Percentiles rank a stretch among this genome's conserved stretches.
Evolutionary conservation across 768 basidiomycete genomes (phyloP).

Genomic region (Cystobasidium tubakii): DNA sequence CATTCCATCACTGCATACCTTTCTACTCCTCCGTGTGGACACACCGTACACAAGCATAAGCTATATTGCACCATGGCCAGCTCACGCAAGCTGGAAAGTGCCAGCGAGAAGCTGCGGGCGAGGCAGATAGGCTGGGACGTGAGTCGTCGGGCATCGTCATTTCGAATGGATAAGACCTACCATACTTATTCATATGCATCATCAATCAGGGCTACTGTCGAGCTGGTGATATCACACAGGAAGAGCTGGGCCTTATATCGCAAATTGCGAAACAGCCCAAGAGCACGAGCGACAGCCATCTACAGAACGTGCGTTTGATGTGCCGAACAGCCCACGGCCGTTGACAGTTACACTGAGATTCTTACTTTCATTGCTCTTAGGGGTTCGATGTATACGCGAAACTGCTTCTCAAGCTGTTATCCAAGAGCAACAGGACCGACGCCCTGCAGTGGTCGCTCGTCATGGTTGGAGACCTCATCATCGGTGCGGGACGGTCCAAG

Average conservation of each 20-base stretch:
- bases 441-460: slow-evolving; percentile 34
- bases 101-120: slow-evolving; percentile 27
- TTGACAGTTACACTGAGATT: not conserved
- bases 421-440: slow-evolving; percentile 26
- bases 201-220: slow-evolving; percentile 28
- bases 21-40: not conserved
- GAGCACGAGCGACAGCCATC: slow-evolving; percentile 13
- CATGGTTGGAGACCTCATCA: slow-evolving; percentile 35
- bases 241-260: slow-evolving; percentile 4
- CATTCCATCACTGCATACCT: not conserved
- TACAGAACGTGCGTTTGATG: slow-evolving; percentile 7
- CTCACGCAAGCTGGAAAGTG: slow-evolving; percentile 35
- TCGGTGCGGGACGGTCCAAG: not conserved
- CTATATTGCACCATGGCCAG: slow-evolving; percentile 15
- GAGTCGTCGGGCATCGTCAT: not conserved
- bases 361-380: not conserved
- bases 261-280: slow-evolving; percentile 32
- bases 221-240: slow-evolving; percentile 24
- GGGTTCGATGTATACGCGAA: slow-evolving; percentile 9
- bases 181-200: not conserved
- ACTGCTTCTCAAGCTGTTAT: slow-evolving; percentile 17
- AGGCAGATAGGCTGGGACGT: slow-evolving; percentile 34
- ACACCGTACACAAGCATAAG: not conserved
- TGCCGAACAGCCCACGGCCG: not conserved
- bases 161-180: not conserved